Conservation (phyloP, 2,329 filamentous ascomycete species). For the Proliferodiscus dingleyae region DNA sequence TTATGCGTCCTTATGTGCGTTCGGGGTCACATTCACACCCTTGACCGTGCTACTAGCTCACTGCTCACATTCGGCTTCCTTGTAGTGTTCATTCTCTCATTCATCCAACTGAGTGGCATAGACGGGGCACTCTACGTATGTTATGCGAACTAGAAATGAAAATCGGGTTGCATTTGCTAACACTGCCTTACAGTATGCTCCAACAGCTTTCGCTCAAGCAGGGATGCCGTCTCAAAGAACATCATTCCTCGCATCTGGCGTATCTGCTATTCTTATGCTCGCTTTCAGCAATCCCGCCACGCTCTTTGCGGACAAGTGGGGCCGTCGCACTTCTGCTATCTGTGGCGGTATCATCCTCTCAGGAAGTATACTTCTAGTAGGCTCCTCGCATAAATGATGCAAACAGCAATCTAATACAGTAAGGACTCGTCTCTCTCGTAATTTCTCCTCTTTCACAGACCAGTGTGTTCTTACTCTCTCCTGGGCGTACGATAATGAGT, state of each 20-base stretch:
- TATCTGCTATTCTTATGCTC: slow-evolving; percentile 53
- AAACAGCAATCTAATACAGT: too few species aligned
- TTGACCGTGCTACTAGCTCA: too few species aligned
- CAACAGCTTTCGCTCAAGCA: slow-evolving; percentile 53
- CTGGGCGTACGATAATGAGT: too few species aligned
- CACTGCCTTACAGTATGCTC: slow-evolving; percentile 45
- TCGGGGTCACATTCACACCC: too few species aligned
- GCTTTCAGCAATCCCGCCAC: slow-evolving; percentile 49
- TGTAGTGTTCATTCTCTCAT: neutral
- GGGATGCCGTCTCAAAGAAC: slow-evolving; percentile 48
- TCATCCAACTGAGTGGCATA: slow-evolving; percentile 50
- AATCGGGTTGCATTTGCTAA: neutral
- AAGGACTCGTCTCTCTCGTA: too few species aligned
- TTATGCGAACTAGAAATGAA: slow-evolving; percentile 6
- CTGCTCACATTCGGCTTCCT: too few species aligned
- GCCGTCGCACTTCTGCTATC: slow-evolving; percentile 48
- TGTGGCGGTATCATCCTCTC: slow-evolving; percentile 47
- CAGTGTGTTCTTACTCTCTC: too few species aligned
- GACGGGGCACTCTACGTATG: slow-evolving; percentile 54
- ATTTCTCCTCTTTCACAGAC: too few species aligned
- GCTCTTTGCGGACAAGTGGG: slow-evolving; percentile 52
- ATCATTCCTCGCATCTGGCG: slow-evolving; percentile 54
- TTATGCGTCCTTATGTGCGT: too few species aligned
- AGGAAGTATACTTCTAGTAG: slow-evolving; percentile 47
- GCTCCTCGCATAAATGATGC: too few species aligned